Conservation (phyloP, 2,329 filamentous ascomycete species). For the Botrytis fabae region DNA sequence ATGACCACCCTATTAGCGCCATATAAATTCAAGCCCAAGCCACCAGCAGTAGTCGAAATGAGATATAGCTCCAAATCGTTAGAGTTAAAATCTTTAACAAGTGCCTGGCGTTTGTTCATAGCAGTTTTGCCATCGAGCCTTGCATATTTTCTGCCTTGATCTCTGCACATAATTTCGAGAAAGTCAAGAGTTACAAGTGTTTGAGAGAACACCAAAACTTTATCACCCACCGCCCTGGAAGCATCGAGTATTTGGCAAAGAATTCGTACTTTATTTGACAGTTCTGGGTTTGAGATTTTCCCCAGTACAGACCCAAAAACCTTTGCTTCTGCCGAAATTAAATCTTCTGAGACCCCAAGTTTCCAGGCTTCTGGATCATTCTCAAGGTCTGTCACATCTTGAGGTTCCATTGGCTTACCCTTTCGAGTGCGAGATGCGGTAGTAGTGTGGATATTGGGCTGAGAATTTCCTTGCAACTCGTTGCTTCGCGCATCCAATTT, state of each 20-base stretch:
- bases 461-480: conserved; percentile 30
- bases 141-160: conserved; percentile 49
- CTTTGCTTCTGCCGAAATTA: conserved; percentile 28
- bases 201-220: conserved; percentile 79
- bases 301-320: conserved; percentile 12
- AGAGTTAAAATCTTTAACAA: conserved; percentile 69
- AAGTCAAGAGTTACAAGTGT: conserved; percentile 70
- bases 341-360: conserved; percentile 34
- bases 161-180: conserved; percentile 57
- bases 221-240: conserved; percentile 63
- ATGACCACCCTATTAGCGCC: conserved; percentile 85
- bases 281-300: conserved; percentile 45
- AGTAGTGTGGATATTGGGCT: not conserved
- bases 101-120: conserved; percentile 57
- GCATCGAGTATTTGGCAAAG: conserved; percentile 69
- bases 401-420: not conserved
- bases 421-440: not conserved
- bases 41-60: conserved; percentile 81
- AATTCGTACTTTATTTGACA: conserved; percentile 69
- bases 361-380: conserved; percentile 37
- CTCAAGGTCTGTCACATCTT: conserved; percentile 22
- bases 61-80: conserved; percentile 63
- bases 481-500: conserved; percentile 48
- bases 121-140: conserved; percentile 69
- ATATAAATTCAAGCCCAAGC: conserved; percentile 79